Conservation (phyloP, 306 rosid species). For the Rosa chinensis region DNA sequence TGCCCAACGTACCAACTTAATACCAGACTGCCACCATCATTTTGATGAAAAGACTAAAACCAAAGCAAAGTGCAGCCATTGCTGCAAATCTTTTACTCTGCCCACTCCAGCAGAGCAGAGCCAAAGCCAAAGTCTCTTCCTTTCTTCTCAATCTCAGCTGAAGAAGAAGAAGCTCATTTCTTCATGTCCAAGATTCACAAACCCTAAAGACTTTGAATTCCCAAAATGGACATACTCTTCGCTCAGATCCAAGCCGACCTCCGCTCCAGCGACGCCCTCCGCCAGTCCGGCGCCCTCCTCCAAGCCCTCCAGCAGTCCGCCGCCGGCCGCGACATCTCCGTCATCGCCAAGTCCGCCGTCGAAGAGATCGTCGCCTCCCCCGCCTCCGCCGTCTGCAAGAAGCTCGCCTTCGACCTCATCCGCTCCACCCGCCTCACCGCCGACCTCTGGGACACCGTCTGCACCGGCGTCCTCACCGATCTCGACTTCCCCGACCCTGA, state of each 20-base stretch:
- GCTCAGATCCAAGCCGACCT: constrained; percentile 99
- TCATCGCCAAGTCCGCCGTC: constrained; percentile 86
- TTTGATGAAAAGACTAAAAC: no score
- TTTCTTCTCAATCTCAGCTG: background rate
- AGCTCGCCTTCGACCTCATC: constrained; percentile 90
- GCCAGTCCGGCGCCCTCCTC: constrained; percentile 92
- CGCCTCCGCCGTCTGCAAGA: constrained; percentile 90
- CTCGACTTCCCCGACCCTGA: constrained; percentile 96
- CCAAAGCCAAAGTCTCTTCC: no score
- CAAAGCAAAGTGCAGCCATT: no score
- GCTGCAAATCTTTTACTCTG: no score
- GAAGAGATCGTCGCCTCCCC: constrained; percentile 98
- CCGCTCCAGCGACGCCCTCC: constrained; percentile 96
- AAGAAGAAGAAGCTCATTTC: background rate
- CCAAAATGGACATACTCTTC: constrained; percentile 80
- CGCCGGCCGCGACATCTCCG: constrained; percentile 90
- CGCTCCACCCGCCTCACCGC: constrained; percentile 97
- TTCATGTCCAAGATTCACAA: constrained; percentile 3
- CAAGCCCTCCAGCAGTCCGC: constrained; percentile 99
- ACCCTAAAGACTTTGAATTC: background rate
- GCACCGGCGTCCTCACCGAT: constrained; percentile 76
- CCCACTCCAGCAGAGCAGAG: no score
- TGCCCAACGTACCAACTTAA: no score
- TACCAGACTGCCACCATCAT: no score
- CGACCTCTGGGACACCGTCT: constrained; percentile 93